Evolutionary conservation across 192 early-diverging fungal species (phyloP).

Genomic region (Backusella morwellensis): DNA sequence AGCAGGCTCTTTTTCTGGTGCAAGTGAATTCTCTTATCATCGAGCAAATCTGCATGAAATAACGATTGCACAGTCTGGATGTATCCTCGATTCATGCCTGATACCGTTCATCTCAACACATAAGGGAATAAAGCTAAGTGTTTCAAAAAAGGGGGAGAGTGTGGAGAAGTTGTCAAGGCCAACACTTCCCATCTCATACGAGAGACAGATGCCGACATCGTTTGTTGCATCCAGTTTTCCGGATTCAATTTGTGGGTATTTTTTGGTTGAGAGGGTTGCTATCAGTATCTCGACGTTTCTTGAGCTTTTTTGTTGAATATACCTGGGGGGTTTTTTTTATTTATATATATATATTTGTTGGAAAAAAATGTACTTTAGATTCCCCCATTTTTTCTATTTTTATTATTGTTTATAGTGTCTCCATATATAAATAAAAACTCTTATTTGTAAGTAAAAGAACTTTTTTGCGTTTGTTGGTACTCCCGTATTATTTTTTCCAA

Average conservation of each 20-base stretch:
- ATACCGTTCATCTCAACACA: not conserved
- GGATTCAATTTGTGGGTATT: constrained; percentile 30
- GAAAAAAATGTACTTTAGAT: not conserved
- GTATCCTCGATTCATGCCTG: constrained; percentile 11
- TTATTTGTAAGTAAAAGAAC: not conserved
- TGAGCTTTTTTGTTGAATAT: constrained; percentile 12
- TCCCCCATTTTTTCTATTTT: not conserved
- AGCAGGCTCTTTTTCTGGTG: constrained; percentile 27
- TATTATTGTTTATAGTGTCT: not conserved
- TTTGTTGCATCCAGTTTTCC: not conserved
- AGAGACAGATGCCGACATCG: not conserved
- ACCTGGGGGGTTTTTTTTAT: not conserved
- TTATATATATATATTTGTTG: not conserved
- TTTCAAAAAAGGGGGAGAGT: not conserved
- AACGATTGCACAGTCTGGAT: not conserved
- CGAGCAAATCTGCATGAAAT: not conserved
- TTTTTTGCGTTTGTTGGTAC: not conserved
- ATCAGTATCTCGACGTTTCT: constrained; percentile 27
- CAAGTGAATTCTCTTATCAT: constrained; percentile 15
- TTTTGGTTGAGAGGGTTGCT: constrained; percentile 22
- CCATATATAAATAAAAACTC: not conserved
- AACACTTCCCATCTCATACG: constrained; percentile 7
- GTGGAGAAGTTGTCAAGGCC: not conserved
- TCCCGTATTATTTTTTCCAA: not conserved
- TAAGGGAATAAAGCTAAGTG: not conserved